Percentiles rank a stretch among this genome's conserved stretches.
These are phyloP conservation scores for Microthlaspi erraticum DNA, from an alignment of 345 rosid species.

Conservation along the genomic window DNA sequence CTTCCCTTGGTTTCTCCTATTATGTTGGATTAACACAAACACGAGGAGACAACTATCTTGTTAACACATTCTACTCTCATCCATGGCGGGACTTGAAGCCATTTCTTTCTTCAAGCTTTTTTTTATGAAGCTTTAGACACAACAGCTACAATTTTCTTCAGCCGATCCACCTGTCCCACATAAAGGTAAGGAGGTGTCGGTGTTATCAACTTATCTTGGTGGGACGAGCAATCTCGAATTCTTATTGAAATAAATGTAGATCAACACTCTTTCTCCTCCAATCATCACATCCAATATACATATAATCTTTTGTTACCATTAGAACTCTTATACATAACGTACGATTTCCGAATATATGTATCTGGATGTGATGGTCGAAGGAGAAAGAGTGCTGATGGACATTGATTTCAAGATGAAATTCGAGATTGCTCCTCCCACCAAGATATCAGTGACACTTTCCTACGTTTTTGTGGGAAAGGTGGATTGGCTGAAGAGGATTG, in stretches of 20 bases:
- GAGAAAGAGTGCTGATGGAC: slow-evolving; percentile 66
- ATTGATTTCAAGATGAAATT: slow-evolving; percentile 76
- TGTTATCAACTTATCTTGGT: slow-evolving; percentile 56
- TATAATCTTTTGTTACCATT: no score
- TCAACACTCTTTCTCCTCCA: slow-evolving; percentile 58
- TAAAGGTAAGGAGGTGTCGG: slow-evolving; percentile 65
- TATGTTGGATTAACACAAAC: slow-evolving; percentile 29
- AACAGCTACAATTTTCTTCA: slow-evolving; percentile 56
- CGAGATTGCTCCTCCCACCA: slow-evolving; percentile 71
- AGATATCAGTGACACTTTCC: slow-evolving; percentile 60
- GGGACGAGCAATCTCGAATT: slow-evolving; percentile 74
- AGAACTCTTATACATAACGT: no score
- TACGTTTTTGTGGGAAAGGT: slow-evolving; percentile 68
- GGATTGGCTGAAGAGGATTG: slow-evolving; percentile 63
- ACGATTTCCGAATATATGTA: slow-evolving; percentile 74
- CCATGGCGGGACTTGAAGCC: slow-evolving; percentile 81
- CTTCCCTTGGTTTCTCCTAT: background rate
- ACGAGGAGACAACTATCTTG: slow-evolving; percentile 70
- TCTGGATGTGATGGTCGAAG: slow-evolving; percentile 60
- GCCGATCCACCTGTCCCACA: slow-evolving; percentile 70
- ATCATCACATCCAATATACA: slow-evolving; percentile 68
- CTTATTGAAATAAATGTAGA: slow-evolving; percentile 72
- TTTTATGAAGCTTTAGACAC: slow-evolving; percentile 74
- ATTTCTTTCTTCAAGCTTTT: slow-evolving; percentile 79
- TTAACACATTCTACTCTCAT: slow-evolving; percentile 62